A percentile compares a stretch with the other conserved stretches of the same genome.
phyloP scores from a whole-genome alignment of 1,139 yeast genomes.

The Sugiyamaella sp. region DNA sequence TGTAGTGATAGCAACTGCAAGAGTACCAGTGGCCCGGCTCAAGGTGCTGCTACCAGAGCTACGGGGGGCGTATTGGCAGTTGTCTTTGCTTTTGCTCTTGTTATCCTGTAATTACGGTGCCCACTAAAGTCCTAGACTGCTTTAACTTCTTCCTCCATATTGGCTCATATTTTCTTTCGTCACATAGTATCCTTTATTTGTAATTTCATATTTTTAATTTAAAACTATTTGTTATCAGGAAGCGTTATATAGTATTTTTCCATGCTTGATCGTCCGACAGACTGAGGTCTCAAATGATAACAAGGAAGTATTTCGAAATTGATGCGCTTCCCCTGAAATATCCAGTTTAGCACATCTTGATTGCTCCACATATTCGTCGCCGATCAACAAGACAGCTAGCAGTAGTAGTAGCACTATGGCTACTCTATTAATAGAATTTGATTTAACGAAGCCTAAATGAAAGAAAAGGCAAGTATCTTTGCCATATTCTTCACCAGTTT shows the following conservation, averaged over 20 bases:
- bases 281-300: neutral
- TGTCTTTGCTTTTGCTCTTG: slow-evolving; percentile 2
- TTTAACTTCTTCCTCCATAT: neutral
- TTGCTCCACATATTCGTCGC: too few relatives aligned
- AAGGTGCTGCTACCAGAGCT: slow-evolving; percentile 23
- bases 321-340: too few relatives aligned
- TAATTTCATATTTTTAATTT: slow-evolving; percentile 5
- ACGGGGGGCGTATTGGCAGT: slow-evolving; percentile 17
- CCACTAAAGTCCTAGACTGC: neutral
- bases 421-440: too few relatives aligned
- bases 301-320: too few relatives aligned
- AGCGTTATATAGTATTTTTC: neutral
- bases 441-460: too few relatives aligned
- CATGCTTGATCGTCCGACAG: neutral
- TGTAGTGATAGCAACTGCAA: slow-evolving; percentile 6
- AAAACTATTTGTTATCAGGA: too few relatives aligned
- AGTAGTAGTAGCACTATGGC: too few relatives aligned
- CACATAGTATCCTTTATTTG: slow-evolving; percentile 2
- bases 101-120: neutral
- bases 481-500: too few relatives aligned
- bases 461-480: too few relatives aligned
- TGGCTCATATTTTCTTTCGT: neutral
- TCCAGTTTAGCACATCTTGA: too few relatives aligned
- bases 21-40: slow-evolving; percentile 15
- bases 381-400: too few relatives aligned